phyloP scores from a whole-genome alignment of 176 grass and related monocot genomes.

The Oryza rufipogon region DNA sequence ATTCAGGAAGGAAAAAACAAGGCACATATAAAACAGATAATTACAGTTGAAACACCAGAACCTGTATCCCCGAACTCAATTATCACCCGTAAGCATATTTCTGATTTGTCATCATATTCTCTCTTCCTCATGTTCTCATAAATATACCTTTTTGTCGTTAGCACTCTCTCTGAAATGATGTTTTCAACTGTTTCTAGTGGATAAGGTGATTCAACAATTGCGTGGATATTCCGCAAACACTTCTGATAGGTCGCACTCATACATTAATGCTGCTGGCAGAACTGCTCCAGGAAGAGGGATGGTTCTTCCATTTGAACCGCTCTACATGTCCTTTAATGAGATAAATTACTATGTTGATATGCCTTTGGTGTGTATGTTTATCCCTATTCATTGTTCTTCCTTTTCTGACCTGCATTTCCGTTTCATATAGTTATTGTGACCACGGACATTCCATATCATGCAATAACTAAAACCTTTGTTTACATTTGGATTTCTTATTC shows the following conservation, averaged over 20 bases:
- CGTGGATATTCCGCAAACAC: conserved; percentile 33
- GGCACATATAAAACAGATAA: conserved; percentile 28
- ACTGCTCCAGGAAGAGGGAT: conserved; percentile 76
- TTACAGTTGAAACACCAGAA: conserved; percentile 19
- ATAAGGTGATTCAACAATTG: conserved; percentile 54
- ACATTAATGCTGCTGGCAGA: conserved; percentile 36
- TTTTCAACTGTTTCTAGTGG: conserved; percentile 46
- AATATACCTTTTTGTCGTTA: conserved; percentile 12
- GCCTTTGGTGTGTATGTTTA: conserved; percentile 65
- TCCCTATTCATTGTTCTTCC: conserved; percentile 24
- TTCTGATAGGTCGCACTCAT: conserved; percentile 30
- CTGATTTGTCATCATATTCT: conserved; percentile 7
- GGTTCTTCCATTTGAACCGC: conserved; percentile 95
- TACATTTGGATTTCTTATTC: conserved; percentile 19
- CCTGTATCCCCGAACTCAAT: conserved; percentile 46
- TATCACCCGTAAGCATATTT: conserved; percentile 56
- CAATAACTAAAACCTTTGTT: conserved; percentile 7
- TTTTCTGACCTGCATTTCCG: conserved; percentile 5
- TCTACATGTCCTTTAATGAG: conserved; percentile 89
- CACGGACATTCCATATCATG: conserved; percentile 16
- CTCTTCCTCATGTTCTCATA: conserved; percentile 29
- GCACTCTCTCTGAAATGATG: conserved; percentile 23
- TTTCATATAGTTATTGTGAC: conserved; percentile 9
- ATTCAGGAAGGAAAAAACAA: conserved; percentile 30
- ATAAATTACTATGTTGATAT: conserved; percentile 97